Evolutionary conservation across 2,329 filamentous ascomycete genomes (phyloP).

Genomic region (Apiospora kogelbergensis): DNA sequence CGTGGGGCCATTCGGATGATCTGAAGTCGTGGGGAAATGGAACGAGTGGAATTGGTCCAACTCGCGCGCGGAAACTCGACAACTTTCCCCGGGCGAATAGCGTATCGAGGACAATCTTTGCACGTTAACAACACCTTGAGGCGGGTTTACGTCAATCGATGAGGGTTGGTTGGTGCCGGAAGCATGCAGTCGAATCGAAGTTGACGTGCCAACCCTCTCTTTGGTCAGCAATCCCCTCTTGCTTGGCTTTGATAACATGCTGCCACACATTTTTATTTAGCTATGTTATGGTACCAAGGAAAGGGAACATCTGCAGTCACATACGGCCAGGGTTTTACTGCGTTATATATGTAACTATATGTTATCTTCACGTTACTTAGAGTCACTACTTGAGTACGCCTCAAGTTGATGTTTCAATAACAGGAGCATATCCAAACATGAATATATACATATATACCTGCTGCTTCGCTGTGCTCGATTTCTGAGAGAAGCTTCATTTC

Average conservation of each 20-base stretch:
- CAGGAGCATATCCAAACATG: too few species aligned
- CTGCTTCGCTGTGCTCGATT: too few species aligned
- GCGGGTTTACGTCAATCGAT: background rate
- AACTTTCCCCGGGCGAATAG: background rate
- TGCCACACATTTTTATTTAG: too few species aligned
- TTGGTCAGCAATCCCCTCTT: background rate
- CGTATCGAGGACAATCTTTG: background rate
- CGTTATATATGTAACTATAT: too few species aligned
- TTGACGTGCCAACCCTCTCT: background rate
- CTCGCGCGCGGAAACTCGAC: background rate
- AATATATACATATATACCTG: too few species aligned
- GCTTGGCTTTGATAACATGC: background rate
- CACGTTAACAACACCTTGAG: background rate
- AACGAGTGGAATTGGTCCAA: background rate
- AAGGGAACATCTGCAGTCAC: too few species aligned
- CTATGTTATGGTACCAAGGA: too few species aligned
- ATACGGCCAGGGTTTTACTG: too few species aligned
- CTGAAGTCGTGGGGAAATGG: background rate
- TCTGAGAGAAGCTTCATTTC: too few species aligned
- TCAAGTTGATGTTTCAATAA: too few species aligned
- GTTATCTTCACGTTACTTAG: too few species aligned
- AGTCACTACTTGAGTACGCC: too few species aligned
- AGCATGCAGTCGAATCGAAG: background rate
- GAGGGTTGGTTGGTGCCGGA: background rate
- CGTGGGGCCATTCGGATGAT: background rate